Conservation (phyloP, 192 early-diverging fungal species). For the Coemansia sp. region DNA sequence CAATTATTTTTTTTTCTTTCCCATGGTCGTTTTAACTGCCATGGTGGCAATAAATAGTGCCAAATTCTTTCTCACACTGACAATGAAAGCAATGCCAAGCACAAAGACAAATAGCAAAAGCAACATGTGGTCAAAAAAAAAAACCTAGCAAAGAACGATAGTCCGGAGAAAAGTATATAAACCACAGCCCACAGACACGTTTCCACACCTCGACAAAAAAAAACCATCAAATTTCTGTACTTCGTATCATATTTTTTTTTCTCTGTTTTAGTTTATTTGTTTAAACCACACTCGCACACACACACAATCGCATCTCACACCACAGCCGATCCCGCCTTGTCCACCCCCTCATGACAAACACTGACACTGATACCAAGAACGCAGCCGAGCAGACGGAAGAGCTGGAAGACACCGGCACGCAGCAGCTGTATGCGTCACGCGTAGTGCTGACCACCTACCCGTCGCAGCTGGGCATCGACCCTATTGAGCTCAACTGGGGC, state of each 20-base stretch:
- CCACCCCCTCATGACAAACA: background rate
- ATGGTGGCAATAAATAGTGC: background rate
- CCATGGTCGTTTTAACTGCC: background rate
- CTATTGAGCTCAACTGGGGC: conserved; percentile 78
- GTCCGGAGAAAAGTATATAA: too few species aligned
- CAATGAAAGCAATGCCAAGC: background rate
- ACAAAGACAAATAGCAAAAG: background rate
- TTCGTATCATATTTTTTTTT: too few species aligned
- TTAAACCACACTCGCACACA: background rate
- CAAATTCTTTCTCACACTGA: background rate
- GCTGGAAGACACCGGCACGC: background rate
- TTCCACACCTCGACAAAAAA: too few species aligned
- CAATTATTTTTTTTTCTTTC: too few species aligned
- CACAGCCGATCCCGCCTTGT: background rate
- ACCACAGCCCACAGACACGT: too few species aligned
- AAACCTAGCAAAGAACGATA: too few species aligned
- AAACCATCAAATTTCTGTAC: too few species aligned
- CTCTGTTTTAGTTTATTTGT: too few species aligned
- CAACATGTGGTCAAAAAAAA: background rate
- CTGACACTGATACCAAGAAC: background rate
- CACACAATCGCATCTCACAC: background rate
- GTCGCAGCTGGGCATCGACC: conserved; percentile 69
- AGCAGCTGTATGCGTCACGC: conserved; percentile 58
- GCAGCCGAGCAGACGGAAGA: background rate
- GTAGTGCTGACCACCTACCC: conserved; percentile 76